Evolutionary conservation across 768 basidiomycete genomes (phyloP), one percentile per base, ranked within the genome.

Genomic region (Symmetrospora coprosmae): DNA sequence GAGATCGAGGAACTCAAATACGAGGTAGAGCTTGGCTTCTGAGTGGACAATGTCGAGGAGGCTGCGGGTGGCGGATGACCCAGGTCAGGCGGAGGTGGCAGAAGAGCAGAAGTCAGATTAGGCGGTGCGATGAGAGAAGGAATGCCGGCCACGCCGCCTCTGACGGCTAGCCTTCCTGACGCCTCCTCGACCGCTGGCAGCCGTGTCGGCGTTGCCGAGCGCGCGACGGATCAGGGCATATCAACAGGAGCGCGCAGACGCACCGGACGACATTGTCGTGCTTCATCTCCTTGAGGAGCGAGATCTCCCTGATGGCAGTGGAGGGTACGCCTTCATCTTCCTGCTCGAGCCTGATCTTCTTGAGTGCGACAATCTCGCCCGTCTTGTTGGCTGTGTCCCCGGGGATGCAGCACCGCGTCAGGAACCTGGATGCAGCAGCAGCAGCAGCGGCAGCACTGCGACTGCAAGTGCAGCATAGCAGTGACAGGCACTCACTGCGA

Each of bases 251-350:
- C 50, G 13, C 33, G 8, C 25, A 39, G 2, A 71, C 76, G 60
- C 43, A 77, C 94, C 82, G 81, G 71, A 99, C 94, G 69, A 97
- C 87, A 71, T 96, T 87, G 34, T 89, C 87, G 72, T 97, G 86
- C 72, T 86, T 87, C 68, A 99, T 79, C 72, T 99, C 94, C 73
- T 97, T 99, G 67, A 99, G 75, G 64, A 99, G 74, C 75, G 87
- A 89, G 74, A 99, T 99, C 77, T 99, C 94, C 50, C 94, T 81
- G 69, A 99, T 99, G 56, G 92, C 91, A 3, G 94, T 99, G 65
- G 85, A 87, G 8, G 94, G 94, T 21, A 99, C 94, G 46, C 94
- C 94, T 73, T 99, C 94, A 70, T 99, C 94, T 73, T 97, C 94
- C 17, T 90, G 89, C 72, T 97, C 94, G 27, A 99, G 81, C 38